Evolutionary conservation across 75 land plant genomes (phyloP), one percentile per base, ranked within the genome.

Genomic region (Sequoia sempervirens): DNA sequence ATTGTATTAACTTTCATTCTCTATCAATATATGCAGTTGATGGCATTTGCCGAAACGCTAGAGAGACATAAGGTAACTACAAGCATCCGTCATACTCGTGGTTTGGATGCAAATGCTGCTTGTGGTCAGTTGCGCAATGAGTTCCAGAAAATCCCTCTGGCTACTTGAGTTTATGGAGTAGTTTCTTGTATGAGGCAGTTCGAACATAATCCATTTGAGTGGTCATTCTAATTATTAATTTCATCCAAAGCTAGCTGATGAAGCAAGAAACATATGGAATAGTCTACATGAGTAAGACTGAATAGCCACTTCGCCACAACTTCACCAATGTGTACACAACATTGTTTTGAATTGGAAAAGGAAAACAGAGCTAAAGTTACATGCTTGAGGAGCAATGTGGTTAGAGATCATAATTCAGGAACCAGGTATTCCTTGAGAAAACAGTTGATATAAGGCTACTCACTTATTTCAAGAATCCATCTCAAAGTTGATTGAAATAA

Each of bases 41-140:
- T 87, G 50, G 92, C 93, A 82, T 97, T 97, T 86, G 87, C 88
- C 73, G 89, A 88, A 83, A 90, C 92, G 23, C 80, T 97, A 52
- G 93, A 90, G 78, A 87, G 88, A 17, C 88, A 91, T 41, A 92
- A 91, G 83, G 85, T 97, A 73, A 95, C 94, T 41, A 89, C 87
- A 28, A 93, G 95, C 61, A 80, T 94, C 81, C 90, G 98, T n/a
- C 93, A 90, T 81, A 97, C 99, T 23, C 89, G 99, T 61, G 99
- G 99, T 14, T 88, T 97, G 61, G 99, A 97, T 89, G 99, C 94
- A 34, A 95, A 89, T 91, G 99, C 99, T 36, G 98, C 99, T 81
- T 97, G 99, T 87, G 99, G 99, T 6, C 99, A 97, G 85, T 86
- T 97, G 52, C 88, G 97, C 56, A 97, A 97, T 81, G 88, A 97